phyloP scores from a whole-genome alignment of 371 early-diverging fungal species.

The Mucor piriformis region DNA sequence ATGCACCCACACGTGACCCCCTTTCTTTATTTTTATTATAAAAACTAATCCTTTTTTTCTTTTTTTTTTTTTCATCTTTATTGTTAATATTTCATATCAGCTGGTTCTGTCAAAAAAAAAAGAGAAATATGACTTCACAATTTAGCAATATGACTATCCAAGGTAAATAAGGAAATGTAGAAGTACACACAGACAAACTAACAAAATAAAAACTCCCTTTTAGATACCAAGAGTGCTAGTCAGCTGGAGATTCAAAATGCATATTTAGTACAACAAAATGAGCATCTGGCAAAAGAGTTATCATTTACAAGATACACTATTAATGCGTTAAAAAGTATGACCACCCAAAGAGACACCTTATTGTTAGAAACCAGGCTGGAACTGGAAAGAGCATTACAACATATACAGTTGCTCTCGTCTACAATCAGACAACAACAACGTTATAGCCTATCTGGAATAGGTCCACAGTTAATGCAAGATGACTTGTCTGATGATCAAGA shows the following conservation, averaged over 20 bases:
- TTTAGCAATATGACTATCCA: conserved; percentile 3
- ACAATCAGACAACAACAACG: conserved; percentile 17
- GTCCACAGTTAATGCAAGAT: conserved; percentile 20
- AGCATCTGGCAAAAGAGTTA: conserved; percentile 40
- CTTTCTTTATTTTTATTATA: not conserved
- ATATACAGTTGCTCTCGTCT: conserved; percentile 24
- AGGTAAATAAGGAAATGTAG: not conserved
- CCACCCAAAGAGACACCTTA: conserved; percentile 39
- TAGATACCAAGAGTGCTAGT: conserved; percentile 11
- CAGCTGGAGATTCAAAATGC: conserved; percentile 49
- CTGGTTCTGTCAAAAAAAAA: conserved; percentile 16
- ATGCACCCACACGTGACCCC: not conserved
- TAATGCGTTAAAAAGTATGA: conserved; percentile 43
- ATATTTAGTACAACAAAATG: conserved; percentile 47
- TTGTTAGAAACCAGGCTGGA: conserved; percentile 52
- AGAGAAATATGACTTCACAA: not conserved
- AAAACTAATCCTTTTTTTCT: not conserved
- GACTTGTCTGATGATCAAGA: conserved; percentile 33
- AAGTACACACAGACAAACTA: not conserved
- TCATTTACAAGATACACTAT: conserved; percentile 49
- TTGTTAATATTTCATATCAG: conserved; percentile 7
- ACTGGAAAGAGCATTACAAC: conserved; percentile 52
- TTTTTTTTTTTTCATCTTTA: conserved; percentile 5
- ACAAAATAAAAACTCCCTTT: not conserved
- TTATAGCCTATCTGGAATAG: conserved; percentile 18